phyloP scores from a whole-genome alignment of 768 basidiomycete species.

The Amanita thiersii region DNA sequence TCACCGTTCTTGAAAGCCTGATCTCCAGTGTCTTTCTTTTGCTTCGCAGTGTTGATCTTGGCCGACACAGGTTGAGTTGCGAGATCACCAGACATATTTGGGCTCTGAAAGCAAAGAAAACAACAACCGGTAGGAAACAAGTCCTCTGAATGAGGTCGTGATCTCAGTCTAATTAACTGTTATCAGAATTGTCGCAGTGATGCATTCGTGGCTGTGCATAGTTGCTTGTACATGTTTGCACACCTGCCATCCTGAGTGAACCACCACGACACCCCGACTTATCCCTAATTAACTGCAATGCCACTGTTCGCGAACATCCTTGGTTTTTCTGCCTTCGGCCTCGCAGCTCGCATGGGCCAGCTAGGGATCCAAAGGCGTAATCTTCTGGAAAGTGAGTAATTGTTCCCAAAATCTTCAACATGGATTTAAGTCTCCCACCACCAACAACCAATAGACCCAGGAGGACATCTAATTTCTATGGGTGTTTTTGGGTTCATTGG shows the following conservation, averaged over 20 bases:
- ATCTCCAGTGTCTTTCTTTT: slow-evolving; percentile 63
- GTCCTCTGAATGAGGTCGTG: no score
- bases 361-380: slow-evolving; percentile 78
- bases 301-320: slow-evolving; percentile 60
- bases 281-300: slow-evolving; percentile 29
- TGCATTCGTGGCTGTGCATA: slow-evolving; percentile 28
- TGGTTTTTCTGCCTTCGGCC: slow-evolving; percentile 77
- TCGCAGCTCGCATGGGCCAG: slow-evolving; percentile 79
- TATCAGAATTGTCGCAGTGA: slow-evolving; percentile 10
- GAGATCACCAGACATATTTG: slow-evolving; percentile 1
- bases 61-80: slow-evolving; percentile 19
- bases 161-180: no score
- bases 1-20: slow-evolving; percentile 63
- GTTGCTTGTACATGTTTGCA: slow-evolving; percentile 22
- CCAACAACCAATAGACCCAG: slow-evolving; percentile 45
- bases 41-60: slow-evolving; percentile 54
- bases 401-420: slow-evolving; percentile 2
- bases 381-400: slow-evolving; percentile 68
- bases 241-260: slow-evolving; percentile 8
- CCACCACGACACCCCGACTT: slow-evolving; percentile 9
- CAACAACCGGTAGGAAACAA: no score
- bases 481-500: slow-evolving; percentile 63
- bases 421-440: slow-evolving; percentile 1
- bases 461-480: slow-evolving; percentile 64
- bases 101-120: no score